Base-by-base conservation (phyloP, 768 basidiomycete genomes). In the Agaricus blazei region DNA sequence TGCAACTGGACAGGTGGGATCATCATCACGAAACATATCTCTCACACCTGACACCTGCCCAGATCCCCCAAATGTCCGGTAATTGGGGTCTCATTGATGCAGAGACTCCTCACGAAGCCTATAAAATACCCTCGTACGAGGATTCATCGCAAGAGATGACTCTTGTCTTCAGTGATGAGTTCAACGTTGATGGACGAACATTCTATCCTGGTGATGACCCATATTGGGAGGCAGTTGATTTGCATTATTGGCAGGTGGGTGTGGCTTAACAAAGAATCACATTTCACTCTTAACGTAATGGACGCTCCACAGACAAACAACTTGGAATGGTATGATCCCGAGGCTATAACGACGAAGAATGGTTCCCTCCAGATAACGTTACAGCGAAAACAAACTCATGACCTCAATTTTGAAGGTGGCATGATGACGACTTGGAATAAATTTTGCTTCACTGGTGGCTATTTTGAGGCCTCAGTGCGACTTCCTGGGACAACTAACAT, bases 361-460 rank as follows among this genome's bases (percentile, higher is more conserved):
- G 95, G 96, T 23, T 72, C 77, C 40, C 79, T 98, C 40, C 79
- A 87, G 60, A 83, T 96, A 63, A 91, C 87, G 1, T 70, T 96
- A 62, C 81, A 70, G 27, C 67, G 79, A 66, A 88, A 81, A 65
- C 65, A 73, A 54, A 89, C 78, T 41, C 88, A 95, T 65, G 80
- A 79, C 55, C 72, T 95, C 53, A 68, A 88, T 56, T 94, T 87
- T 64, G 78, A 82, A 62, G 84, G 88, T 41, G 88, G 82, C 12
- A 72, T 91, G 75, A 71, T 90, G 64, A 71, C 81, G 24, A 78
- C 80, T 2, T 78, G 85, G 90, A 97, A 97, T 71, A 94, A 96
- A 69, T 90, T 98, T 60, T 98, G 92, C 72, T 94, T 96, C 71
- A 91, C 91, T 29, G 92, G 90, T 37, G 94, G 94, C 40, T 75